Evolutionary conservation across 352 stramenopile genomes (phyloP), one percentile per base, ranked within the genome.

Genomic region (Blastocystis hominis): DNA sequence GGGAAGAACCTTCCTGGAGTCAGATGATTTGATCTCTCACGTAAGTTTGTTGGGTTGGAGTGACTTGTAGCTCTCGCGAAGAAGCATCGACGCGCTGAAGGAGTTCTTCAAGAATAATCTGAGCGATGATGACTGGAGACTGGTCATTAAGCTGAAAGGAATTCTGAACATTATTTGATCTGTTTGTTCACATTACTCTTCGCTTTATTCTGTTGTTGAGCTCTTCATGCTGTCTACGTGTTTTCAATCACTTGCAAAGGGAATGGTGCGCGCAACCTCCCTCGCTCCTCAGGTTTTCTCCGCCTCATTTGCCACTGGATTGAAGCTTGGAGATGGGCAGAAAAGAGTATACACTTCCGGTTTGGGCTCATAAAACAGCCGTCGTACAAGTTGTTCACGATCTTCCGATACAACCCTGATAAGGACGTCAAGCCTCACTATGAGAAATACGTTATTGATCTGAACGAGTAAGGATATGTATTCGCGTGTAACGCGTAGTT

Each of bases 31-130:
- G 47, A 88, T 40, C 24, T 81, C 55, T 3, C 59, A 36, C 30
- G 76, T 70, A 79, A 9, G 40, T 17, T 15, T 13, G 17, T 24
- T 36, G 42, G 10, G 17, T 17, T 9, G 34, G 54, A 44, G 20
- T 61, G 47, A 66, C 75, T 94, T 92, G 76, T 91, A 92, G 30
- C 88, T 96, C 72, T 92, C 92, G 34, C 93, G 96, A 80, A 91
- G 93, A 64, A 98, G 94, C 42, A 99, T 99, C 90, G 96, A 99
- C 91, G 94, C 95, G 47, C 91, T 98, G 34, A 99, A 99, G 91
- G 93, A 95, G 61, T 95, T 98, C 91, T 99, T 98, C 94, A 95
- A 96, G 89, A 95, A 98, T 84, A 95, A 98, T 89, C 90, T 98
- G 46, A 95, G 96, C 89, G 98, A 97, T 89, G 95, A 98, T 88